Conservation (phyloP, 1,284 basidiomycete species). For the Testicularia cyperi region DNA sequence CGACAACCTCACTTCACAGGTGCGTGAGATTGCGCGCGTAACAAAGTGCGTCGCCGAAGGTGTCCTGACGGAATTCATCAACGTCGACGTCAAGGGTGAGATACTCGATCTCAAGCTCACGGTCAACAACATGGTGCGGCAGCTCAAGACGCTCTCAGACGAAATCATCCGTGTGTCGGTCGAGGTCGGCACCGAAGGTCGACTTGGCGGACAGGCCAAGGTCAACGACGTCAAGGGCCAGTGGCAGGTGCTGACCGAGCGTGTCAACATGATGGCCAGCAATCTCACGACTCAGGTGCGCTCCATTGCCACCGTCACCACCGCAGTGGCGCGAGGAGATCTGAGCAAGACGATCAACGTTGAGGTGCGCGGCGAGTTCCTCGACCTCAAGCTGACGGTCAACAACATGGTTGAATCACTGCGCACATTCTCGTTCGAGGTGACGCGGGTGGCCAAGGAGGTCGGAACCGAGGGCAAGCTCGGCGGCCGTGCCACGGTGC, state of each 20-base stretch:
- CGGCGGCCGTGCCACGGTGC: constrained; percentile 59
- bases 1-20: constrained; percentile 55
- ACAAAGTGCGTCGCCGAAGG: constrained; percentile 76
- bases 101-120: constrained; percentile 81
- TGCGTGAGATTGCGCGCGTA: constrained; percentile 60
- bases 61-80: constrained; percentile 83
- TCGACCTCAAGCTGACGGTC: constrained; percentile 58
- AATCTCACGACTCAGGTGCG: constrained; percentile 90
- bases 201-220: constrained; percentile 80
- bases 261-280: constrained; percentile 62
- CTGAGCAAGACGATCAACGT: constrained; percentile 60
- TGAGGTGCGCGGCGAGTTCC: constrained; percentile 58
- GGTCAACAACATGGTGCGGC: constrained; percentile 60
- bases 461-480: constrained; percentile 60
- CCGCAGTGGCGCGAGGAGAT: constrained; percentile 57
- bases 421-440: constrained; percentile 60
- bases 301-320: constrained; percentile 57
- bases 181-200: constrained; percentile 89
- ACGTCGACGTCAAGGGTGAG: constrained; percentile 94
- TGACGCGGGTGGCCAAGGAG: constrained; percentile 60
- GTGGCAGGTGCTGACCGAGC: constrained; percentile 61
- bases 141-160: constrained; percentile 56
- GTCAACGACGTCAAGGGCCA: constrained; percentile 66
- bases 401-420: constrained; percentile 61
- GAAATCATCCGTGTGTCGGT: constrained; percentile 69